Evolutionary conservation across 305 asterid genomes (phyloP), one percentile per base, ranked within the genome.

Genomic region (Nicotiana rustica): DNA sequence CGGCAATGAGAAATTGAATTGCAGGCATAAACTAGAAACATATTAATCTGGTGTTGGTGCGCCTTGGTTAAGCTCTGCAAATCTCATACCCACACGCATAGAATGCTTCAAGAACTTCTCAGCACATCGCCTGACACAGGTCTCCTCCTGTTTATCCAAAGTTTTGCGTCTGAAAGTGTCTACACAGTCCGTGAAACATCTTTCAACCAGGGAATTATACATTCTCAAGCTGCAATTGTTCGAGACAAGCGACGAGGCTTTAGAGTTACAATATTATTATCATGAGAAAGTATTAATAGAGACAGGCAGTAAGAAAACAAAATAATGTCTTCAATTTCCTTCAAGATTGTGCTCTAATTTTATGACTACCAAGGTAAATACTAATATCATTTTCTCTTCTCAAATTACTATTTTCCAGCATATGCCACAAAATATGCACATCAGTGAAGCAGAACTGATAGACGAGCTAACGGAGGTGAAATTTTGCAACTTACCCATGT

Each of bases 41-140:
- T 52, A 60, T 91, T 87, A 91, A 52, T 95, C 97, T 60, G 87
- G 92, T 31, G 98, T 93, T 21, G 98, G 90, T 66, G 97, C 97
- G n/a, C 97, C 97, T 90, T 92, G 95, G 91, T 93, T 95, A 67
- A 95, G 94, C 92, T 95, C 98, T 0, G 96, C 97, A 83, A 87
- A 85, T 81, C 78, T 87, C 67, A 71, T 73, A 0, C 87, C 79
- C 19, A 89, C 90, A 8, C 64, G 73, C 79, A 84, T 49, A 1
- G 90, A 87, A 84, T 83, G 90, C 89, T 84, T 85, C 84, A 89
- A 57, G 80, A 82, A 89, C 80, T 89, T 89, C 70, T 89, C 90
- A 0, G 90, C 83, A 76, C 91, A 87, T 76, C 85, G 78, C 33
- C 82, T 52, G 5, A 88, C 89, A 76, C 91, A 85, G 8, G 80